Evolutionary conservation across 2,329 filamentous ascomycete species (phyloP).

Genomic region (Venturia effusa): DNA sequence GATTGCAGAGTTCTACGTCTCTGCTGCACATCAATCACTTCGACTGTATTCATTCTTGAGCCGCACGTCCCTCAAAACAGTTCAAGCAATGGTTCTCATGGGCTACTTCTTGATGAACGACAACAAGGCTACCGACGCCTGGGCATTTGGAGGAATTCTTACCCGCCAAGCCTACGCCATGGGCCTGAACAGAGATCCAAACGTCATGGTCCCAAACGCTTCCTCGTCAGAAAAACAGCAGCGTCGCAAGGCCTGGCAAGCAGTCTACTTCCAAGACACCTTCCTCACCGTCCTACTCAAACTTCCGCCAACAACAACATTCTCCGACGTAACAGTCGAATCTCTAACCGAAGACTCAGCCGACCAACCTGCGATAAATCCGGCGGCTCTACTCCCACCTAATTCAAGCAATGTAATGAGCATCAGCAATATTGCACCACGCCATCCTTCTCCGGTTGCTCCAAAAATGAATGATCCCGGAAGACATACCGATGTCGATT

Average conservation of each 20-base stretch:
- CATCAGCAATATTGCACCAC: slow-evolving; percentile 36
- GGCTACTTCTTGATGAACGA: slow-evolving; percentile 80
- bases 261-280: slow-evolving; percentile 69
- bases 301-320: slow-evolving; percentile 65
- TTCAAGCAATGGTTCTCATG: slow-evolving; percentile 74
- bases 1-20: slow-evolving; percentile 72
- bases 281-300: slow-evolving; percentile 70
- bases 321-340: slow-evolving; percentile 68
- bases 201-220: slow-evolving; percentile 56
- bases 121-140: slow-evolving; percentile 73
- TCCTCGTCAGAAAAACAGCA: slow-evolving; percentile 65
- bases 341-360: slow-evolving; percentile 54
- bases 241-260: slow-evolving; percentile 71
- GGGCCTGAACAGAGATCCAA: slow-evolving; percentile 69
- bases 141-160: slow-evolving; percentile 69
- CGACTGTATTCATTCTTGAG: slow-evolving; percentile 68
- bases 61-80: slow-evolving; percentile 58
- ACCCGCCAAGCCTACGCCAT: slow-evolving; percentile 72
- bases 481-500: slow-evolving; percentile 28
- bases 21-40: slow-evolving; percentile 66
- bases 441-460: slow-evolving; percentile 19
- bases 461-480: slow-evolving; percentile 17
- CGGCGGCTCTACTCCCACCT: slow-evolving; percentile 43
- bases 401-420: slow-evolving; percentile 35
- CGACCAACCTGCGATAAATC: slow-evolving; percentile 39